Conservation (phyloP, 2,329 filamentous ascomycete species). For the Neoarthrinium moseri region DNA sequence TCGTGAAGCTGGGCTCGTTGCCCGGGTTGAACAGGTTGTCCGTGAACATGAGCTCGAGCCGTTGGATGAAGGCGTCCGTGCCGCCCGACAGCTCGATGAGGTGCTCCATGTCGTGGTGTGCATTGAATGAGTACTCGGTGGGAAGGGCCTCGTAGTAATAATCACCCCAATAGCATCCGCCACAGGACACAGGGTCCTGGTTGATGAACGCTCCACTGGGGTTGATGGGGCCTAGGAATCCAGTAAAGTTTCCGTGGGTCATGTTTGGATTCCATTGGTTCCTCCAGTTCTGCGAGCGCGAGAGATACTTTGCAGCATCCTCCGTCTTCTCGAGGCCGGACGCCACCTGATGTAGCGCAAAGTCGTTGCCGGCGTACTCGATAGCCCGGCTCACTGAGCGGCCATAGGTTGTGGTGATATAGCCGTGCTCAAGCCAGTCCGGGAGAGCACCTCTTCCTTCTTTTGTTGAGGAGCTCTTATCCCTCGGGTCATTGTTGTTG, state of each 20-base stretch:
- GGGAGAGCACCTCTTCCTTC: constrained; percentile 68
- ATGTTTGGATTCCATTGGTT: constrained; percentile 68
- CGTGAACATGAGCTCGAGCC: constrained; percentile 62
- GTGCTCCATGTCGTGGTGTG: constrained; percentile 62
- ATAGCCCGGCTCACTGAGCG: constrained; percentile 64
- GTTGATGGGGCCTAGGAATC: constrained; percentile 64
- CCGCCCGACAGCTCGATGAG: constrained; percentile 58
- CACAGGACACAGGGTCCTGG: constrained; percentile 59
- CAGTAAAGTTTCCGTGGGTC: constrained; percentile 57
- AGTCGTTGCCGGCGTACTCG: constrained; percentile 70
- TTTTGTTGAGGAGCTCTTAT: constrained; percentile 60
- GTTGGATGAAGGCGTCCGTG: constrained; percentile 48
- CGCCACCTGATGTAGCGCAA: constrained; percentile 65
- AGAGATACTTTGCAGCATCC: constrained; percentile 58
- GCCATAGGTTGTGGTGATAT: constrained; percentile 61
- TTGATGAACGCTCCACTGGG: constrained; percentile 47
- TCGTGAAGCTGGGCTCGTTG: constrained; percentile 67
- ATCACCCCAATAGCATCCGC: constrained; percentile 66
- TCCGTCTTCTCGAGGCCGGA: constrained; percentile 48
- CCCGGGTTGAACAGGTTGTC: constrained; percentile 62
- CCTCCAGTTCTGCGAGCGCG: constrained; percentile 66
- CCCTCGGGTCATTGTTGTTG: constrained; percentile 57
- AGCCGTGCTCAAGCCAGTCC: constrained; percentile 65
- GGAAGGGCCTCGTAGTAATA: constrained; percentile 60
- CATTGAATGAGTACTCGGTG: constrained; percentile 67